Evolutionary conservation across 768 basidiomycete genomes (phyloP).

Genomic region (Panellus pusillus): DNA sequence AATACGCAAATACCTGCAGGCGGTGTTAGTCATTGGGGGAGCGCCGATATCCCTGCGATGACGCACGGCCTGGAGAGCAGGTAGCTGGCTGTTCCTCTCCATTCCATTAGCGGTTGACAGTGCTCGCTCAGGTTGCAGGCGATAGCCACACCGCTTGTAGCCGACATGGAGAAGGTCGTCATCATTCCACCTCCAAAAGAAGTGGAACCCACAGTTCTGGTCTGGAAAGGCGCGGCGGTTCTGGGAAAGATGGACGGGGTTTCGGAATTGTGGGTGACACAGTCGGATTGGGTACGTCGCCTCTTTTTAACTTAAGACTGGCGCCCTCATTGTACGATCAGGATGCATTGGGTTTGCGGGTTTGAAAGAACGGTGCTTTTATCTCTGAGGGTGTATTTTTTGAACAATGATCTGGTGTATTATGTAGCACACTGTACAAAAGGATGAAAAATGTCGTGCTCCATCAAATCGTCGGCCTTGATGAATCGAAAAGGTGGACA

Average conservation of each 20-base stretch:
- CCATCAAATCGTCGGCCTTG: slow-evolving; percentile 52
- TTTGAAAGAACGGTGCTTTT: slow-evolving; percentile 81
- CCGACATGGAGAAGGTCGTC: slow-evolving; percentile 84
- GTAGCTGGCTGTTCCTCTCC: slow-evolving; percentile 38
- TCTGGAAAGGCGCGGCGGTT: slow-evolving; percentile 94
- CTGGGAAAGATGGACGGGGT: slow-evolving; percentile 90
- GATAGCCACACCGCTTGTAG: slow-evolving; percentile 79
- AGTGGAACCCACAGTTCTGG: slow-evolving; percentile 84
- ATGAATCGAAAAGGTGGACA: slow-evolving; percentile 44
- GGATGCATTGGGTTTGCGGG: slow-evolving; percentile 82
- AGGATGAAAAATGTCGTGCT: slow-evolving; percentile 32
- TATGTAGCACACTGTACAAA: neutral
- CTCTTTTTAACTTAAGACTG: neutral
- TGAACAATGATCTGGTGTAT: neutral
- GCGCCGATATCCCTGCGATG: slow-evolving; percentile 78
- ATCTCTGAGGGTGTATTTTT: slow-evolving; percentile 44
- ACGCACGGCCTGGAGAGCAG: slow-evolving; percentile 86
- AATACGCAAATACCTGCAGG: slow-evolving; percentile 85
- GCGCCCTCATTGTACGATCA: slow-evolving; percentile 28
- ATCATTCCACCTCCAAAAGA: slow-evolving; percentile 95
- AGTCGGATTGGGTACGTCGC: slow-evolving; percentile 78
- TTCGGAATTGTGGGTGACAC: slow-evolving; percentile 86
- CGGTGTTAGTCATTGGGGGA: slow-evolving; percentile 84
- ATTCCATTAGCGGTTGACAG: neutral
- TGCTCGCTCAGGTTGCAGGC: slow-evolving; percentile 61